Evolutionary conservation across 805 yeast genomes (phyloP).

Genomic region (Grigorovia jiainica): DNA sequence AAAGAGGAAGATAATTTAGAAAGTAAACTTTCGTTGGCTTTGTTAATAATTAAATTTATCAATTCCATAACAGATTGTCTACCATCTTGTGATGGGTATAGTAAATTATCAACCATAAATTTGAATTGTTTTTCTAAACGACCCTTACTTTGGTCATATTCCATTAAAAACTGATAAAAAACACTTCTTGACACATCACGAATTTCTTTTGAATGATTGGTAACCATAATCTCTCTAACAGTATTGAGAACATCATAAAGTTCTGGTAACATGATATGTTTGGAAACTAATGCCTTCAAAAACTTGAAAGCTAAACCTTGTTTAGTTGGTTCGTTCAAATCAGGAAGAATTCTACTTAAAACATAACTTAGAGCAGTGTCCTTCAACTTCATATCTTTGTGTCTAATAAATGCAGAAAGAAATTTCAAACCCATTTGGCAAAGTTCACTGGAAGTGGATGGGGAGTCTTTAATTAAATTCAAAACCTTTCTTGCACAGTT

Average conservation of each 20-base stretch:
- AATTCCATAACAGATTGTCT: constrained; percentile 87
- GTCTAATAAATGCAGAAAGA: constrained; percentile 61
- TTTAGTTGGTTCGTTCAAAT: constrained; percentile 78
- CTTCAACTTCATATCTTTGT: constrained; percentile 57
- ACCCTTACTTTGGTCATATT: constrained; percentile 87
- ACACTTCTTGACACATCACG: constrained; percentile 78
- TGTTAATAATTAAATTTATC: constrained; percentile 57
- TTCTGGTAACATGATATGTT: constrained; percentile 73
- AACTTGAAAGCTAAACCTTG: constrained; percentile 86
- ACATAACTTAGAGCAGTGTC: constrained; percentile 66
- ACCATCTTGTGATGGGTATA: constrained; percentile 79
- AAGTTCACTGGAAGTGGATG: constrained; percentile 67
- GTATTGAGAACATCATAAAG: constrained; percentile 81
- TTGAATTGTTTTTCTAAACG: constrained; percentile 75
- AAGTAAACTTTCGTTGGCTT: constrained; percentile 51
- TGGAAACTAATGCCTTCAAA: constrained; percentile 64
- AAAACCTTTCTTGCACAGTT: constrained; percentile 52
- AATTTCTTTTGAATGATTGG: constrained; percentile 74
- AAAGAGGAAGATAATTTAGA: constrained; percentile 61
- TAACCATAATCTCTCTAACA: constrained; percentile 77
- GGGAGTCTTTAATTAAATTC: constrained; percentile 60
- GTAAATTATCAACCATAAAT: constrained; percentile 67
- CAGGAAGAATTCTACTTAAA: constrained; percentile 67
- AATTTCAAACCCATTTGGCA: constrained; percentile 74
- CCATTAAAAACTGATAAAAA: constrained; percentile 79